Conservation (phyloP, 2,329 filamentous ascomycete species). For the Fusarium guadeloupense region DNA sequence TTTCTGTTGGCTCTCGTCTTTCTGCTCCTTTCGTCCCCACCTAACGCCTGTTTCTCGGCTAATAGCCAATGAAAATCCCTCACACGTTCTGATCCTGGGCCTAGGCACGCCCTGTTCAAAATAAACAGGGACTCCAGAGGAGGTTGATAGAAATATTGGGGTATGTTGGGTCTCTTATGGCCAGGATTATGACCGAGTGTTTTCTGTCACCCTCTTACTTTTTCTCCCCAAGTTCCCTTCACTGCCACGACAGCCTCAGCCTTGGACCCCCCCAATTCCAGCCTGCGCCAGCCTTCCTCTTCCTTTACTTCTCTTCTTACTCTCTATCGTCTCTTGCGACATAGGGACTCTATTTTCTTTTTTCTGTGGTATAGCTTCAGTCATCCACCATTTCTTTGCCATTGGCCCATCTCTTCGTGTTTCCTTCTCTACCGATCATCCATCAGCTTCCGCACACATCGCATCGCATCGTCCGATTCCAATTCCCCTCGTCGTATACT, state of each 20-base stretch:
- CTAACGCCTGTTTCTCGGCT: conserved; percentile 42
- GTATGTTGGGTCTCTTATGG: too few species aligned
- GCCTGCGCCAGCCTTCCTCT: conserved; percentile 41
- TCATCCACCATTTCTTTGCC: conserved; percentile 9
- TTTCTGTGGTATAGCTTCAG: conserved; percentile 13
- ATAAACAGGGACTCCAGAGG: too few species aligned
- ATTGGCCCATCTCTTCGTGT: conserved; percentile 16
- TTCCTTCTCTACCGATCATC: conserved; percentile 14
- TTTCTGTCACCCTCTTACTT: too few species aligned
- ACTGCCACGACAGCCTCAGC: conserved; percentile 43
- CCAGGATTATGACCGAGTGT: too few species aligned
- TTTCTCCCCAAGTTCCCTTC: conserved; percentile 35
- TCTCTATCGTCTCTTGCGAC: conserved; percentile 15
- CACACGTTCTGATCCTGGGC: too few species aligned
- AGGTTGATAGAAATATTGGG: too few species aligned
- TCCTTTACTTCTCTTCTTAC: conserved; percentile 15
- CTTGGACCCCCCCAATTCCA: conserved; percentile 42
- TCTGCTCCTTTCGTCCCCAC: conserved; percentile 26
- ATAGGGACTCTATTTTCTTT: conserved; percentile 9
- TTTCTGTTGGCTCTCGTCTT: conserved; percentile 26
- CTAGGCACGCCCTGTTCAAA: too few species aligned
- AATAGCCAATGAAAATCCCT: conserved; percentile 40
- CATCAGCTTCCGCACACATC: conserved; percentile 2
- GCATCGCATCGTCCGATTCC: conserved; percentile 30
- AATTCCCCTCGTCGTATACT: conserved; percentile 28